Percentiles rank a stretch among this genome's conserved stretches.
These are phyloP conservation scores for Kuraishia hungarica DNA, from an alignment of 805 yeast species.

Conservation along the genomic window DNA sequence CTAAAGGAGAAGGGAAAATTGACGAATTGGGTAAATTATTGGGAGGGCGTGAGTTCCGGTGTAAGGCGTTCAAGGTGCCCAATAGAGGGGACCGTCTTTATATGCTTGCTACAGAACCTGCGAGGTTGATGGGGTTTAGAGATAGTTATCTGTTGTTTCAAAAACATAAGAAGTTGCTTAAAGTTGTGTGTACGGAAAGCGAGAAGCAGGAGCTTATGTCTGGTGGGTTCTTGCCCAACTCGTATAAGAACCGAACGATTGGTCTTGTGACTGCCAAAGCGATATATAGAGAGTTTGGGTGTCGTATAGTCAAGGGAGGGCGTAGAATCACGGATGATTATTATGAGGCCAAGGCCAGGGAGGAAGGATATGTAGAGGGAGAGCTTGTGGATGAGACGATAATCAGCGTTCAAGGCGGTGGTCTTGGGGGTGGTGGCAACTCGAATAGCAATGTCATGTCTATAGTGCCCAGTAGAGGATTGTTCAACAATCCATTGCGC, in stretches of 20 bases:
- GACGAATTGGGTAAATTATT: conserved; percentile 54
- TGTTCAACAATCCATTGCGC: conserved; percentile 9
- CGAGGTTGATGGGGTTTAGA: conserved; percentile 88
- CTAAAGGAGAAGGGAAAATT: conserved; percentile 68
- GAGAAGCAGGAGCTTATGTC: conserved; percentile 80
- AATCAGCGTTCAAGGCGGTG: background rate
- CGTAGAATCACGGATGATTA: conserved; percentile 80
- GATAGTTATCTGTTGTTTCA: conserved; percentile 88
- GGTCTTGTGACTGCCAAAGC: conserved; percentile 88
- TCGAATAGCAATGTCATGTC: conserved; percentile 28
- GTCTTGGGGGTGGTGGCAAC: too few species aligned
- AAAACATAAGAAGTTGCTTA: conserved; percentile 69
- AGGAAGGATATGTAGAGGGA: conserved; percentile 60
- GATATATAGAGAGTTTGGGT: conserved; percentile 87
- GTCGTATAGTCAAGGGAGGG: conserved; percentile 74
- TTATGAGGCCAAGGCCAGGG: conserved; percentile 55
- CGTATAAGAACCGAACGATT: conserved; percentile 85
- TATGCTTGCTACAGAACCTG: conserved; percentile 95
- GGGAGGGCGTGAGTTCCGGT: conserved; percentile 70
- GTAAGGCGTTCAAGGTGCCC: conserved; percentile 55
- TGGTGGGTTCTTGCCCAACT: conserved; percentile 75
- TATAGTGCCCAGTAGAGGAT: conserved; percentile 3
- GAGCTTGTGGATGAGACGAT: conserved; percentile 47
- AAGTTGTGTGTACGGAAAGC: conserved; percentile 62
- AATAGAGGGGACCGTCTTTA: conserved; percentile 65